These are phyloP conservation scores for Calophaca sinica DNA, from an alignment of 306 rosid genomes.

Conservation along the genomic window DNA sequence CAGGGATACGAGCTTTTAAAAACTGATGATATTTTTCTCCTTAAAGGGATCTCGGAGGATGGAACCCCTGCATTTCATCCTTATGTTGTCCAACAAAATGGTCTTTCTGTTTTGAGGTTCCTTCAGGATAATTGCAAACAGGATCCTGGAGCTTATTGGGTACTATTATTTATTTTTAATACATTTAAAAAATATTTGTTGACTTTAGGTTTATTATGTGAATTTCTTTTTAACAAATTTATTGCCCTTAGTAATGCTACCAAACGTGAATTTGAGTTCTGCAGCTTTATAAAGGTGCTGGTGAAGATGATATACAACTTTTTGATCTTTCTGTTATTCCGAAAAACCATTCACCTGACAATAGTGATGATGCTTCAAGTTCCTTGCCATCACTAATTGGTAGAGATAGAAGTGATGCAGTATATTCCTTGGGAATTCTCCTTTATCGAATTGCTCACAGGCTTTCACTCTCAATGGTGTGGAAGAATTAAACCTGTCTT, in stretches of 20 bases:
- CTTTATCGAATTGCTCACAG: slow-evolving; percentile 93
- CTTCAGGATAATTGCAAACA: slow-evolving; percentile 97
- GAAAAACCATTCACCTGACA: slow-evolving; percentile 63
- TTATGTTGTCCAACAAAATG: slow-evolving; percentile 92
- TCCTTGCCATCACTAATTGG: slow-evolving; percentile 72
- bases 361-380: slow-evolving; percentile 70
- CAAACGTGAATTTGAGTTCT: slow-evolving; percentile 45
- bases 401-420: slow-evolving; percentile 82
- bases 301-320: slow-evolving; percentile 95
- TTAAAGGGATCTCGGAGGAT: slow-evolving; percentile 93
- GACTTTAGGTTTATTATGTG: slow-evolving; percentile 11
- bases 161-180: slow-evolving; percentile 44
- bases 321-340: slow-evolving; percentile 93
- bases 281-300: slow-evolving; percentile 96
- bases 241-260: slow-evolving; percentile 22
- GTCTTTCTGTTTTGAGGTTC: slow-evolving; percentile 96
- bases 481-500: slow-evolving; percentile 44
- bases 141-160: slow-evolving; percentile 99
- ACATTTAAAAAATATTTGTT: slow-evolving; percentile 1
- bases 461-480: slow-evolving; percentile 92
- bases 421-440: slow-evolving; percentile 87
- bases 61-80: slow-evolving; percentile 98
- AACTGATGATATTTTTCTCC: slow-evolving; percentile 89
- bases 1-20: slow-evolving; percentile 95
- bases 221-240: slow-evolving; percentile 28